Base-by-base conservation (phyloP, 257 asterid species). In the Salvia miltiorrhiza region DNA sequence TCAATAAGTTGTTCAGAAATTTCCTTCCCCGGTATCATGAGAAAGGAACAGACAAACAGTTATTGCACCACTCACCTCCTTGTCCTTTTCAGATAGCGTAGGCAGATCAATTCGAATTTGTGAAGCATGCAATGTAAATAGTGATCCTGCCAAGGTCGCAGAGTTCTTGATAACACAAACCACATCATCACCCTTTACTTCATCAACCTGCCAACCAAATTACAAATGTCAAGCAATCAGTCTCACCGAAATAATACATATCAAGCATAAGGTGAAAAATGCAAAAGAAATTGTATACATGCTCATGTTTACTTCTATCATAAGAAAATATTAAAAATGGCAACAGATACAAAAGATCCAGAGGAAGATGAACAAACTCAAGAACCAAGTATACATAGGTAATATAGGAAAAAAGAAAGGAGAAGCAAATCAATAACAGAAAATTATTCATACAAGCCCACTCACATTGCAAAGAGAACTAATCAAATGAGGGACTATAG, bases 61-160 rank as follows among this genome's bases (percentile, higher is more conserved):
- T 58, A 24, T 47, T 54, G 64, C 67, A 68, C 19, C 47, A 63
- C 74, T 78, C 73, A 94, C 99, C 96, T 91, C 83, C 83, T 91
- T 92, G 85, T 94, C 99, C 58, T 79, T 71, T 24, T 83, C 92
- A 19, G 97, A 80, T 65, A 94, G 88, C 12, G 99, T 94, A 55
- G 99, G 99, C 70, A 94, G 79, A 16, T 94, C 96, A 47, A 94
- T 94, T 43, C 73, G 95, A 77, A 91, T 79, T 78, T 94, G 99
- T 54, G 99, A 92, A 76, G 96, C 98, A 67, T 94, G 98, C 80
- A 94, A 67, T 50, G 99, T 94, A 75, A 91, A 94, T 63, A 94
- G 73, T 54, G 99, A 75, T 57, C 99, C 99, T 8, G 90, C 80
- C 81, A 94, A 78, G 20, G 98, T 94, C 17, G 99, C 96, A 61